phyloP scores from a whole-genome alignment of 2,329 filamentous ascomycete genomes.

The Penicillium sp. region DNA sequence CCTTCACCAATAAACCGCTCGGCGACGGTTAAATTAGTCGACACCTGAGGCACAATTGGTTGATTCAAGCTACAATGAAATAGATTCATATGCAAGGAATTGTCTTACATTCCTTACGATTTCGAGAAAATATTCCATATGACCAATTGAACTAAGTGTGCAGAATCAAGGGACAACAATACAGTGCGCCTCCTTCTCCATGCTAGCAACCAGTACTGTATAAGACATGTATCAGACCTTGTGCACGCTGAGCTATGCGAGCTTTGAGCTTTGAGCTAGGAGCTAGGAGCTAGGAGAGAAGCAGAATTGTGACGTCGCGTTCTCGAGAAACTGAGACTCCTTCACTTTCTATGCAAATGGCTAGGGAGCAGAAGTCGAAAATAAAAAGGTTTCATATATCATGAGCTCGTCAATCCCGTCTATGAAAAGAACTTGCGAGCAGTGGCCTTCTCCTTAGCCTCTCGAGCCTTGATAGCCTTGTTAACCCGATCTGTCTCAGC shows the following conservation, averaged over 20 bases:
- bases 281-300: neutral
- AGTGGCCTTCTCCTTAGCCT: conserved; percentile 87
- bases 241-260: conserved; percentile 7
- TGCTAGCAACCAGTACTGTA: conserved; percentile 15
- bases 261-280: neutral
- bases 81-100: neutral
- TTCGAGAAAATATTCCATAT: neutral
- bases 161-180: conserved; percentile 8
- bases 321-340: neutral
- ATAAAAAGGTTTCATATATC: conserved; percentile 36
- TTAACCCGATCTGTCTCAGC: conserved; percentile 80
- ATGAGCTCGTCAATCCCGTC: conserved; percentile 28
- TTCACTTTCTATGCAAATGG: conserved; percentile 23
- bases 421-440: conserved; percentile 88
- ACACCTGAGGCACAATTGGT: neutral
- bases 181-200: conserved; percentile 18
- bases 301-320: neutral
- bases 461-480: conserved; percentile 72
- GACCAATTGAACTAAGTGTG: neutral
- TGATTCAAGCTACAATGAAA: neutral
- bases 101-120: neutral
- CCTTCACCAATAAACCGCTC: neutral
- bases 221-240: conserved; percentile 4
- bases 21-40: neutral
- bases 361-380: conserved; percentile 18